A percentile compares a stretch with the other conserved stretches of the same genome.
Conservation (phyloP, 2,329 filamentous ascomycete genomes). For the Ceratocystis destructans region DNA sequence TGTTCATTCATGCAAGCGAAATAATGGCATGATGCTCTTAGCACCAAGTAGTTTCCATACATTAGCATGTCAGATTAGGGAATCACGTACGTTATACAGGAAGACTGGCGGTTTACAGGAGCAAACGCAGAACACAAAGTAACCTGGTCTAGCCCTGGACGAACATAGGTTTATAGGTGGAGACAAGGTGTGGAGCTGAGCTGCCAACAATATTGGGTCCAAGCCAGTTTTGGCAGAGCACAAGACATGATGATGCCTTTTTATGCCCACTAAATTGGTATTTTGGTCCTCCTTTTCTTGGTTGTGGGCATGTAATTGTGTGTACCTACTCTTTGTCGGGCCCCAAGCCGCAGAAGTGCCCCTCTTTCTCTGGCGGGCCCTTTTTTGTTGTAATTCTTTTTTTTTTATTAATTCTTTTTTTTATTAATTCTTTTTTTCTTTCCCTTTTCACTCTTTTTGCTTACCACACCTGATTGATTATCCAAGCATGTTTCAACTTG, state of each 20-base stretch:
- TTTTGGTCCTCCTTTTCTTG: no score
- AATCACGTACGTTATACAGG: background rate
- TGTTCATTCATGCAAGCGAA: background rate
- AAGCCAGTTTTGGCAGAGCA: background rate
- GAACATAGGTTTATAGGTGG: background rate
- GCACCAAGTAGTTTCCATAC: background rate
- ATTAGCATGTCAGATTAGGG: background rate
- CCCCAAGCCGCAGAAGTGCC: no score
- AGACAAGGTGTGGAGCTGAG: background rate
- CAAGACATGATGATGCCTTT: background rate
- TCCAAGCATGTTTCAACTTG: background rate
- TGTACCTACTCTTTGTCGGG: no score
- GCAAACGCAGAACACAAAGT: background rate
- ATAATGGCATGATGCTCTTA: slow-evolving; percentile 4
- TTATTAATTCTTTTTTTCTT: background rate
- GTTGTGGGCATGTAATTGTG: no score
- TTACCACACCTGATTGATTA: background rate
- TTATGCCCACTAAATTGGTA: no score
- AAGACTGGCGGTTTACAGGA: background rate
- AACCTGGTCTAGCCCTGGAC: background rate
- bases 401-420: background rate
- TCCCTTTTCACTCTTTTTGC: background rate
- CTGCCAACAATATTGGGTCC: background rate
- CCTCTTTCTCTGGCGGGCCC: no score
- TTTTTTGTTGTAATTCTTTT: background rate